Evolutionary conservation across 495 filamentous ascomycete genomes (phyloP).

Genomic region (Lophiostoma macrostomum): DNA sequence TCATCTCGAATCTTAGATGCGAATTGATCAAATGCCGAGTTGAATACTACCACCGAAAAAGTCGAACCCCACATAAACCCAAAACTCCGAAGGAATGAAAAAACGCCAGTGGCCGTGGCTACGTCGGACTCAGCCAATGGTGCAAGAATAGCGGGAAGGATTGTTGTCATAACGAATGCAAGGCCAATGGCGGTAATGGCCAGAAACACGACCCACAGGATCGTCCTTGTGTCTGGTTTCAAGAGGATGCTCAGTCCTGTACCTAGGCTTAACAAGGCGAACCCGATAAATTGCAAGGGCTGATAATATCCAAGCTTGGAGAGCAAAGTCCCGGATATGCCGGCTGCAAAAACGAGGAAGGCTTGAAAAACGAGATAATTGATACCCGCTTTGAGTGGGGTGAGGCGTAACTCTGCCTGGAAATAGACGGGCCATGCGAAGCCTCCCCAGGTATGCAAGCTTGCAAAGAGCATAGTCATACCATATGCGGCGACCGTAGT

Average conservation of each 20-base stretch:
- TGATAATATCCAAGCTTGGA: background rate
- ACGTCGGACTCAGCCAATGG: background rate
- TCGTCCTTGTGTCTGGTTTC: background rate
- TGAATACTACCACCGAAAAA: slow-evolving; percentile 2
- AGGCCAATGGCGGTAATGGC: background rate
- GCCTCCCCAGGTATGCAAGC: too few species aligned
- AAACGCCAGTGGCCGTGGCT: background rate
- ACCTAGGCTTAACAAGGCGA: background rate
- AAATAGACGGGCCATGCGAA: background rate
- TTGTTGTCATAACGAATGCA: background rate
- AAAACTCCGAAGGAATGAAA: slow-evolving; percentile 1
- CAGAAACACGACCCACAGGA: background rate
- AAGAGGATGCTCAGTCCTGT: background rate
- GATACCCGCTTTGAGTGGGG: background rate
- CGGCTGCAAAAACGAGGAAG: background rate
- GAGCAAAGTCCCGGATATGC: background rate
- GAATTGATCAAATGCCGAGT: too few species aligned
- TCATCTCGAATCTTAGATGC: too few species aligned
- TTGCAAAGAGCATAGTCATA: slow-evolving; percentile 46
- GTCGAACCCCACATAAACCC: slow-evolving; percentile 6
- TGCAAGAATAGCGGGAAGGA: slow-evolving; percentile 5
- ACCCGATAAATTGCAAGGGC: background rate
- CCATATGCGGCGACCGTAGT: slow-evolving; percentile 46
- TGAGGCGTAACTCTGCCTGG: background rate
- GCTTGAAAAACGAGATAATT: background rate